Evolutionary conservation across 208 protist species (phyloP), one percentile per base, ranked within the genome.

Genomic region (Blastocrithidia nonstop): DNA sequence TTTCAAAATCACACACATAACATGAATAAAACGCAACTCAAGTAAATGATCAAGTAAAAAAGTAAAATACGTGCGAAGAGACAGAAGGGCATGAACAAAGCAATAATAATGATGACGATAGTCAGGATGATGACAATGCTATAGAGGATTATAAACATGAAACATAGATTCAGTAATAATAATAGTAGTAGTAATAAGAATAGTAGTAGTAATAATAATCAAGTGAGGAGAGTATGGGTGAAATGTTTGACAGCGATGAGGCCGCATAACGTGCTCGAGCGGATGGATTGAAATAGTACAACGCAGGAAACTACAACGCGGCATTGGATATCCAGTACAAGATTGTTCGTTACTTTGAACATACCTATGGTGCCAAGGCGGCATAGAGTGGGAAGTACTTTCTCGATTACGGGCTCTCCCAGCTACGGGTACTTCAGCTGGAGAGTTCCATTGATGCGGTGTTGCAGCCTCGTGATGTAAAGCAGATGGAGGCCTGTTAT

Each of bases 361-460:
- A 69, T 43, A 79, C 78, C 49, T 81, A 79, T 45, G 78, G 75
- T 26, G 48, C 75, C 1, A 87, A 75, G 3, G 46, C 57, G 5
- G 26, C 65, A 7, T 37, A 66, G 33, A 79, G 66, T 33, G 78
- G 78, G 39, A 52, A 59, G 27, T 88, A 81, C 65, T 88, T 87
- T 47, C 66, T 92, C 29, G 83, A 92, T 63, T 92, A 92, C 71
- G 83, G 75, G 11, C 72, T 92, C 35, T 87, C 78, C 0, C 78
- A 87, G 70, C 55, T 88, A 39, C 78, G 83, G 13, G 29, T 86
- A 16, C 40, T 88, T 19, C 78, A 88, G 55, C 50, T 44, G 3
- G 55, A 66, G 38, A 70, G 59, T 54, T 63, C 54, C 29, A 59
- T 84, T 21, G 76, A 84, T 36, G 71, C 71, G 36, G 68, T 70